These are phyloP conservation scores for Penicillium canariense DNA, from an alignment of 495 filamentous ascomycete species.

Conservation along the genomic window DNA sequence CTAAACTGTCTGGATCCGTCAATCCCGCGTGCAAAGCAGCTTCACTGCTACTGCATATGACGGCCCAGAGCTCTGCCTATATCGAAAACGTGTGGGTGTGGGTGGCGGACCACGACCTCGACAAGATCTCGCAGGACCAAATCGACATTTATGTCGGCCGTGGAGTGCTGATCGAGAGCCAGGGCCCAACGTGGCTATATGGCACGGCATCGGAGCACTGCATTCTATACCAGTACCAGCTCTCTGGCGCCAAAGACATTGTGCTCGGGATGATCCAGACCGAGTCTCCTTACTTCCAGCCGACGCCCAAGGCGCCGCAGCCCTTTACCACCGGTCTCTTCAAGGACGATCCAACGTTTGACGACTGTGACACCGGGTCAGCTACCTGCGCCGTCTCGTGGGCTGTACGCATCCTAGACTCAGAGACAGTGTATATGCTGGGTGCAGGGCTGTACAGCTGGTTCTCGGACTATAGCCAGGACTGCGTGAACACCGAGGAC, in stretches of 20 bases:
- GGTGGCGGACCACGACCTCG: conserved; percentile 68
- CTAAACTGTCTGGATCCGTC: conserved; percentile 44
- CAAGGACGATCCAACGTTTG: conserved; percentile 46
- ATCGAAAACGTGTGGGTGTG: conserved; percentile 63
- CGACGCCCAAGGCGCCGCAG: conserved; percentile 51
- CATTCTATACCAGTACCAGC: conserved; percentile 72
- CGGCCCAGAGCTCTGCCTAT: conserved; percentile 45
- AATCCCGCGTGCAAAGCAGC: conserved; percentile 55
- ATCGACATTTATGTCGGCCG: conserved; percentile 63
- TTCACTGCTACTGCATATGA: conserved; percentile 58
- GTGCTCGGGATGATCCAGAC: conserved; percentile 76
- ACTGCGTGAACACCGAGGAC: conserved; percentile 32
- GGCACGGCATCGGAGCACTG: conserved; percentile 72
- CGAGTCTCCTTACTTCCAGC: conserved; percentile 68
- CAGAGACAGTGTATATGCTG: not conserved
- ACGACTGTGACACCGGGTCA: not conserved
- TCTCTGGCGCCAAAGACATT: conserved; percentile 61
- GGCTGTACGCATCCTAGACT: not conserved
- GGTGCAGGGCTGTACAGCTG: conserved; percentile 60
- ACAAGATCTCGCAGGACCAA: conserved; percentile 51
- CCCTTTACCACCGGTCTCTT: conserved; percentile 49
- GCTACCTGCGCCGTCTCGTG: not conserved
- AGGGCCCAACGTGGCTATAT: conserved; percentile 54
- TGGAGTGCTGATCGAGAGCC: conserved; percentile 56
- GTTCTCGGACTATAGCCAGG: conserved; percentile 52